Evolutionary conservation across 148 eudicot species (phyloP), one percentile per base, ranked within the genome.

Genomic region (Spergularia marina): DNA sequence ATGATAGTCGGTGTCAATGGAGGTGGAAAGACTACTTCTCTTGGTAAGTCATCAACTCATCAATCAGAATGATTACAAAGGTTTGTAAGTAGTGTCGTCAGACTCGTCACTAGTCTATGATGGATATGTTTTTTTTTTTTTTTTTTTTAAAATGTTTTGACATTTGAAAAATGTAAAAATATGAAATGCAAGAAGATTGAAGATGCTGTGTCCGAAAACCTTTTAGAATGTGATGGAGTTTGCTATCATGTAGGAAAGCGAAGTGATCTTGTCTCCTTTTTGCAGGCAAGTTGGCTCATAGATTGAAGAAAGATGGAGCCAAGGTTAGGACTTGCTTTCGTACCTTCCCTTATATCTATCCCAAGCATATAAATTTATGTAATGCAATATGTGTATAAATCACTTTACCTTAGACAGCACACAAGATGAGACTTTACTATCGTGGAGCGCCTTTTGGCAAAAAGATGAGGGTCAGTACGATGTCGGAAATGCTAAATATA

Each of bases 1-100:
- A 86, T 95, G 85, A 91, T 95, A 68, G 99, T 95, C 72, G 99
- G 99, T 77, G 99, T 95, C 71, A 95, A 95, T 82, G 99, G 99
- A 76, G 99, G 99, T 57, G 99, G 99, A 41, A 95, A 95, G 82
- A 95, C 99, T 0, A 95, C 99, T 65, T 95, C 99, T 71, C 94
- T 95, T 76, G 97, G 97, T 95, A 87, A 83, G 94, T 72, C 58
- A 25, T 53, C 17, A 21, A 47, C 23, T 72, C 58, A 25, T 53
- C 17, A 21, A 47, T 39, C 74, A 4, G 15, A n/a, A 18, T 53
- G 14, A 34, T 40, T 63, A 12, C 20, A 1, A 18, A 12, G 0
- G 52, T 10, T 77, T 71, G 10, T 36, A 15, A 7, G 59, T 23
- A 2, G 12, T 47, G 20, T 44, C 14, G 6, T 17, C 52, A 23